Percentiles rank a stretch among this genome's conserved stretches.
Evolutionary conservation across 352 stramenopile genomes (phyloP).

Genomic region (Pseudoperonospora humuli): DNA sequence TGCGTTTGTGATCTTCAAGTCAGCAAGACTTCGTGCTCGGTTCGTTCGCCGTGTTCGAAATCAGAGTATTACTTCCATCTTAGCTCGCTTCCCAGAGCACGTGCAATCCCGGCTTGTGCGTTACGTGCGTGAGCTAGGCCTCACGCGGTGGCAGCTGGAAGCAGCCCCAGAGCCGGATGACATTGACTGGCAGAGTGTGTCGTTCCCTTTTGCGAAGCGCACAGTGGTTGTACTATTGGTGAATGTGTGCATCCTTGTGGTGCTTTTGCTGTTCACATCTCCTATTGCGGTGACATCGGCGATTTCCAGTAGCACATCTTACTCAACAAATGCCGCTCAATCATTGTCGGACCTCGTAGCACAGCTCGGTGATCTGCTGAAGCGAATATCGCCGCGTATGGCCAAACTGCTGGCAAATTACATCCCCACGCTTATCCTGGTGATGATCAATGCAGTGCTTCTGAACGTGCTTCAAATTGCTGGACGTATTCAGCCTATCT

Average conservation of each 20-base stretch:
- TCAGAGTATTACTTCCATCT: conserved; percentile 66
- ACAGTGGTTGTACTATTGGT: conserved; percentile 61
- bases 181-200: conserved; percentile 82
- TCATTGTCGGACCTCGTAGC: conserved; percentile 65
- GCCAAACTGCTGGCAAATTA: conserved; percentile 72
- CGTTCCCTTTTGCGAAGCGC: conserved; percentile 73
- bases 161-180: conserved; percentile 74
- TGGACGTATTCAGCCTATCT: conserved; percentile 75
- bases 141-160: conserved; percentile 73
- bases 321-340: conserved; percentile 49
- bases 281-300: conserved; percentile 76
- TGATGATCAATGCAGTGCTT: conserved; percentile 82
- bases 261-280: conserved; percentile 79
- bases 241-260: conserved; percentile 64
- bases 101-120: conserved; percentile 48
- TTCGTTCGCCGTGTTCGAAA: conserved; percentile 74
- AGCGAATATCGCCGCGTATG: conserved; percentile 67
- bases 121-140: conserved; percentile 68
- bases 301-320: conserved; percentile 63
- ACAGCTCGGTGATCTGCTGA: conserved; percentile 44
- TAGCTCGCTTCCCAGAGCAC: conserved; percentile 62
- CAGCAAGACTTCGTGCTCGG: conserved; percentile 49
- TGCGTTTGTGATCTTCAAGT: conserved; percentile 81
- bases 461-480: conserved; percentile 80
- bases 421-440: conserved; percentile 77